These are phyloP conservation scores for Andrographis paniculata DNA, from an alignment of 305 asterid genomes.

Conservation along the genomic window DNA sequence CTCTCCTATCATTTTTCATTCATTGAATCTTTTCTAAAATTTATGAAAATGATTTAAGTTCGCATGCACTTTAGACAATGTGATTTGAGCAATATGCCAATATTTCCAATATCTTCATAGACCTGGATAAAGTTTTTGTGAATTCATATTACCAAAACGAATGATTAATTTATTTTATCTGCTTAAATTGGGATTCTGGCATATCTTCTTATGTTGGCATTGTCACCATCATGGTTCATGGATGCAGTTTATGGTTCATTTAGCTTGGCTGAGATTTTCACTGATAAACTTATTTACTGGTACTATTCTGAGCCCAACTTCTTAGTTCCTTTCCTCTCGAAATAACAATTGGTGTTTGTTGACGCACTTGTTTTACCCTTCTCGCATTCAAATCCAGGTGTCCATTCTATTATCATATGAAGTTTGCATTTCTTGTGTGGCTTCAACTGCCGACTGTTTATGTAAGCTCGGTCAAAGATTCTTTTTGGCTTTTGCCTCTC, in stretches of 20 bases:
- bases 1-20: too few species aligned
- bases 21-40: slow-evolving; percentile 18
- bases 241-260: slow-evolving; percentile 92
- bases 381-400: slow-evolving; percentile 37
- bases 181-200: neutral
- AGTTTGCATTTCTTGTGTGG: slow-evolving; percentile 98
- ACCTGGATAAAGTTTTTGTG: too few species aligned
- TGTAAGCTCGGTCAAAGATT: slow-evolving; percentile 35
- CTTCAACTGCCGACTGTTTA: slow-evolving; percentile 83
- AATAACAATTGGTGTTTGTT: slow-evolving; percentile 1
- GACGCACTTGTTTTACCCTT: slow-evolving; percentile 15
- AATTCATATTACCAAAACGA: too few species aligned
- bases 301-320: slow-evolving; percentile 24
- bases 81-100: too few species aligned
- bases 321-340: neutral
- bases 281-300: slow-evolving; percentile 79
- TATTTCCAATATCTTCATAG: too few species aligned
- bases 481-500: too few species aligned
- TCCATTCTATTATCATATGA: slow-evolving; percentile 80
- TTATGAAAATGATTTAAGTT: neutral
- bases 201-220: neutral
- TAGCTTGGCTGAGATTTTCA: slow-evolving; percentile 55
- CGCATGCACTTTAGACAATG: too few species aligned
- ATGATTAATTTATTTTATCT: slow-evolving; percentile 7
- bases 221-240: slow-evolving; percentile 19